Conservation (phyloP, 225 moss, liverwort and hornwort genomes). For the Anthoceros angustus region DNA sequence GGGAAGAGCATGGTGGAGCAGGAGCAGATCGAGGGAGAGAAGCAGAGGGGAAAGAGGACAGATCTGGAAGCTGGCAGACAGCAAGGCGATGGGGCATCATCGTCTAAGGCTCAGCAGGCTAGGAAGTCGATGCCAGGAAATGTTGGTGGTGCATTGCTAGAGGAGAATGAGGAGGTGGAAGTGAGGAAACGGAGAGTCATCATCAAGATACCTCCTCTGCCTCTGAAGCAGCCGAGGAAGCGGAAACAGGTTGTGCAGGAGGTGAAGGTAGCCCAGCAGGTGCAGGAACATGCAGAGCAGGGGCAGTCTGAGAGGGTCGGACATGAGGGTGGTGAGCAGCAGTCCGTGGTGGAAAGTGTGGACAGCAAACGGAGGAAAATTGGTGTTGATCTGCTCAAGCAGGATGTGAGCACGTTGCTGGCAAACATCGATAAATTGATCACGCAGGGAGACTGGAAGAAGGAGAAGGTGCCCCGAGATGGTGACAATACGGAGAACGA, state of each 20-base stretch:
- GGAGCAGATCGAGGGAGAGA: neutral
- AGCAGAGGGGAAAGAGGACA: neutral
- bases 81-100: neutral
- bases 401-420: neutral
- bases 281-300: neutral
- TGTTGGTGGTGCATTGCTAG: slow-evolving; percentile 10
- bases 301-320: neutral
- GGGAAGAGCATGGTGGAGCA: neutral
- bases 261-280: neutral
- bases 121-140: neutral
- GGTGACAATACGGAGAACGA: neutral
- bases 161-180: slow-evolving; percentile 16
- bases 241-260: slow-evolving; percentile 9
- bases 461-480: neutral
- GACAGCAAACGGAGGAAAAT: neutral
- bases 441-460: neutral
- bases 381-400: neutral
- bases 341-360: neutral
- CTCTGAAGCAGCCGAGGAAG: slow-evolving; percentile 14
- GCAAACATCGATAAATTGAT: neutral
- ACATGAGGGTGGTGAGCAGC: neutral
- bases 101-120: neutral
- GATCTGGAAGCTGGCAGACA: neutral
- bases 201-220: slow-evolving; percentile 39
- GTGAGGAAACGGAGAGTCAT: slow-evolving; percentile 37